Evolutionary conservation across 768 basidiomycete genomes (phyloP).

Genomic region (Boletales sp.): DNA sequence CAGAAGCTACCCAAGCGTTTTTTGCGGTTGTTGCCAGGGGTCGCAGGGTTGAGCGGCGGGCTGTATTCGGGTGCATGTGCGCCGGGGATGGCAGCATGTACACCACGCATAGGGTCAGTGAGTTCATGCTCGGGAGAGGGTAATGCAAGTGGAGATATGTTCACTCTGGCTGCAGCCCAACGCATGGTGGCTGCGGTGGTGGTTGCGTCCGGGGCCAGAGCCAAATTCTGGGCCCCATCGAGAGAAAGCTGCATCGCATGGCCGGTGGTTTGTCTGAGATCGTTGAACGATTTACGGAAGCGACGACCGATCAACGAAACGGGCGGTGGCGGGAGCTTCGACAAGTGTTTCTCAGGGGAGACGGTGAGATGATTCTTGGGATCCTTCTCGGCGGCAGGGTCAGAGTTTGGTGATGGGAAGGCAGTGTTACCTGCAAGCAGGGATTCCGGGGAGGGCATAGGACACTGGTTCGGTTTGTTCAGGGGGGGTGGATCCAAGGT

Average conservation of each 20-base stretch:
- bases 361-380: conserved; percentile 14
- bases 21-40: conserved; percentile 50
- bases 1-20: conserved; percentile 67
- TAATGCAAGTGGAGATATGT: conserved; percentile 81
- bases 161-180: conserved; percentile 78
- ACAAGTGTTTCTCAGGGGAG: conserved; percentile 24
- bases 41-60: conserved; percentile 35
- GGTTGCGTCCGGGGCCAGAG: conserved; percentile 49
- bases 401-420: conserved; percentile 8
- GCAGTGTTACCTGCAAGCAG: conserved; percentile 5
- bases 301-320: conserved; percentile 35
- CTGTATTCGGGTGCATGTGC: conserved; percentile 42
- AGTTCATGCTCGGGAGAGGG: conserved; percentile 92
- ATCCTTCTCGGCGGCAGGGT: conserved; percentile 18
- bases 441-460: conserved; percentile 9
- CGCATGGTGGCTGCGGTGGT: conserved; percentile 80
- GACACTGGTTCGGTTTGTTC: conserved; percentile 8
- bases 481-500: conserved; percentile 8
- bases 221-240: conserved; percentile 27
- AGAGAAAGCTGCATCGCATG: conserved; percentile 26
- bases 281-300: conserved; percentile 45
- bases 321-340: conserved; percentile 24
- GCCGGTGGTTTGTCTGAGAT: conserved; percentile 33
- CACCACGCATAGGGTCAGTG: conserved; percentile 83
- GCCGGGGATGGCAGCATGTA: conserved; percentile 63